Percentiles rank a stretch among this genome's conserved stretches.
phyloP scores from a whole-genome alignment of 495 filamentous ascomycete species.

The Daldinia bambusicola region DNA sequence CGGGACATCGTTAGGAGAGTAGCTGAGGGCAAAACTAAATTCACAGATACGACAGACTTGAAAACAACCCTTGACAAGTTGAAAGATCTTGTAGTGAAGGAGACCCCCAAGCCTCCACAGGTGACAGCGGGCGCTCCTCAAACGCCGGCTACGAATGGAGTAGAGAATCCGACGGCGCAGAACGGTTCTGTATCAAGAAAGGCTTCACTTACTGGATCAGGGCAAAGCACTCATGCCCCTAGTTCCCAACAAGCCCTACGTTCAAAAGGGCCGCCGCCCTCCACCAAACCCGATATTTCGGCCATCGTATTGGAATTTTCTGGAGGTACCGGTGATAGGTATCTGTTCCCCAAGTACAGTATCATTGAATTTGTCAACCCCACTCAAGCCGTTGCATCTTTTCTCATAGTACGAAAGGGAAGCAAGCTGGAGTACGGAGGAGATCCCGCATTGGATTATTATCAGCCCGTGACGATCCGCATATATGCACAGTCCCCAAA shows the following conservation, averaged over 20 bases:
- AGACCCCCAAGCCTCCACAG: conserved; percentile 34
- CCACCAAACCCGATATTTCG: conserved; percentile 69
- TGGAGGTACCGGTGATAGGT: conserved; percentile 83
- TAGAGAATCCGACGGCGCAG: conserved; percentile 22
- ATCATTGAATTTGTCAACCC: conserved; percentile 75
- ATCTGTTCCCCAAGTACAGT: conserved; percentile 85
- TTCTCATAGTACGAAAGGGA: conserved; percentile 71
- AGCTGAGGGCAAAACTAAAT: conserved; percentile 53
- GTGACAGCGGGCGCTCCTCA: conserved; percentile 35
- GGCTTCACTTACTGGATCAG: conserved; percentile 36
- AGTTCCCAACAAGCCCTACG: conserved; percentile 56
- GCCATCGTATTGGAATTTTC: conserved; percentile 87
- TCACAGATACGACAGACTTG: conserved; percentile 57
- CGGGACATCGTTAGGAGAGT: conserved; percentile 56
- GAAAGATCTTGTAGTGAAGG: conserved; percentile 46
- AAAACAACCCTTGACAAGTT: conserved; percentile 55
- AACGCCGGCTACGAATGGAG: conserved; percentile 41
- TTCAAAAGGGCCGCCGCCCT: conserved; percentile 64
- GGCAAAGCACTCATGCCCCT: conserved; percentile 46
- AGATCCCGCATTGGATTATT: conserved; percentile 75
- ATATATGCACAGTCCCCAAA: conserved; percentile 70
- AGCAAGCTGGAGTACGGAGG: conserved; percentile 63
- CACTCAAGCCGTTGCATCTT: conserved; percentile 67
- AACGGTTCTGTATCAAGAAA: conserved; percentile 46
- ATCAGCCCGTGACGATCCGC: conserved; percentile 88